Evolutionary conservation across 495 filamentous ascomycete species (phyloP), one percentile per base, ranked within the genome.

Genomic region (Tuber borchii): DNA sequence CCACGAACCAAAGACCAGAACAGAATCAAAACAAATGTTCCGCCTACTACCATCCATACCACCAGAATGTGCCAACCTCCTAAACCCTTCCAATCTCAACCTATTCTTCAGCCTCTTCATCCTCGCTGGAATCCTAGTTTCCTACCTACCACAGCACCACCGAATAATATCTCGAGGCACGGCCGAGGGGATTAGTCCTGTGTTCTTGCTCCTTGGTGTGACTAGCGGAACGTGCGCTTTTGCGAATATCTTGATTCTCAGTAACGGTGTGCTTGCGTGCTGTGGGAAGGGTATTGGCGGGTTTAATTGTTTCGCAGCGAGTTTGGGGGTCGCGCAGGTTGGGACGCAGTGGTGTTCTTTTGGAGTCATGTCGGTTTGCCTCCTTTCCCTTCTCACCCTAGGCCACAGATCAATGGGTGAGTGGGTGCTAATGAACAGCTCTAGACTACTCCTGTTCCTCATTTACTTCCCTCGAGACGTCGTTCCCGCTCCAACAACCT

Each of bases 171-270:
- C 87, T 65, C 89, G 93, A 46, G 89, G 91, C 71, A 94, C 92
- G 69, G 97, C 96, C n/a, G 93, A 94, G 85, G 95, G 95, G 70
- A 95, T 99, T 72, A 97, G 93, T 43, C 95, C 95, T 4, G 93
- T 93, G 81, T 99, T 97, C 80, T 89, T 99, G 75, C 90, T 98
- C 26, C 91, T 99, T 39, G 95, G 96, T 71, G 91, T 91, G 31
- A 97, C 93, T 2, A 95, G 93, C 14, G 90, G 90, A 71, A 97
- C 94, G 17, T 92, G 91, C 73, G 90, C 92, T 22, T 91, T 98
- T 82, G 92, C 91, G 22, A 98, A 98, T 82, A 97, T 99, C 82
- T 87, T 98, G 19, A 89, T 92, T 0, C 89, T 96, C 7, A 97
- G 91, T 71, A 88, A 90, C 17, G 89, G 88, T 74, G 94, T 96